Percentiles rank a stretch among this genome's conserved stretches.
Evolutionary conservation across 805 yeast genomes (phyloP).

Genomic region (Maudiozyma barnettii): DNA sequence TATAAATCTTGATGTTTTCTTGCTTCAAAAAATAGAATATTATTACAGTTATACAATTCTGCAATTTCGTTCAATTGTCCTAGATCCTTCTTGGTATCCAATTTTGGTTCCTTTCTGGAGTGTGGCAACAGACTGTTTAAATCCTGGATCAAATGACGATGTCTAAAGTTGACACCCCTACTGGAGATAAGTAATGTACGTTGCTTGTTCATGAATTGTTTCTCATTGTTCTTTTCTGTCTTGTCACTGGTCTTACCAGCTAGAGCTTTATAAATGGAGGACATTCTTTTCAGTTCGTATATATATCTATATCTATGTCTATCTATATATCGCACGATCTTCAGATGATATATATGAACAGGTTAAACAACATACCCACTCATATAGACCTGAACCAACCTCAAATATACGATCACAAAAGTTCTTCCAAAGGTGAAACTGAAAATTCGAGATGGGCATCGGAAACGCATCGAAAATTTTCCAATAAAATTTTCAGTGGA

Average conservation of each 20-base stretch:
- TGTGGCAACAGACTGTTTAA: conserved; percentile 77
- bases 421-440: too few species aligned
- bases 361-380: too few species aligned
- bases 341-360: too few species aligned
- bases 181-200: conserved; percentile 83
- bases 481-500: too few species aligned
- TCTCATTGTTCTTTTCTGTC: conserved; percentile 27
- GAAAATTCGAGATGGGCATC: not conserved
- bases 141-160: conserved; percentile 87
- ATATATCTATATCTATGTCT: too few species aligned
- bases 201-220: conserved; percentile 71
- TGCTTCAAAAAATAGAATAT: conserved; percentile 86
- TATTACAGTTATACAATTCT: conserved; percentile 93
- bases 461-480: not conserved
- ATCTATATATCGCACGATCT: too few species aligned
- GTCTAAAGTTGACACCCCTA: conserved; percentile 90
- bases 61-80: conserved; percentile 90
- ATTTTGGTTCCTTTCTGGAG: conserved; percentile 90
- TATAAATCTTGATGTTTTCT: conserved; percentile 94
- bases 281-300: conserved; percentile 34
- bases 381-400: too few species aligned
- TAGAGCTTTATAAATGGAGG: conserved; percentile 63
- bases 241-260: conserved; percentile 36
- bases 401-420: too few species aligned
- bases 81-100: conserved; percentile 85